These are phyloP conservation scores for Polychytrium aggregatum DNA, from an alignment of 192 early-diverging fungal species.

Conservation along the genomic window DNA sequence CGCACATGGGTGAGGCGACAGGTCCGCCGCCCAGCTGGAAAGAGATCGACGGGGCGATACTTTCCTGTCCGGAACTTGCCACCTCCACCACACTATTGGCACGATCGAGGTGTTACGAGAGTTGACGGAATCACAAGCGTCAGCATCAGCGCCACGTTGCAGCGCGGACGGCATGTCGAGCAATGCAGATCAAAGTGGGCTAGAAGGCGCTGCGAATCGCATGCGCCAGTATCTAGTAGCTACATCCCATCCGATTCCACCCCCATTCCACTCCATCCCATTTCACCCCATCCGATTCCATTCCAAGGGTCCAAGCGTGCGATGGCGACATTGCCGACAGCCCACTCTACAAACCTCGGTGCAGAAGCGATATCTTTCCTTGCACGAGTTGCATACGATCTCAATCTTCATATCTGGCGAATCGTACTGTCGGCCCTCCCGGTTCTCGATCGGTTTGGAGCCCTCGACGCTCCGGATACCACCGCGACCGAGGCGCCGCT, in stretches of 20 bases:
- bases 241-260: too few relatives aligned
- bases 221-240: too few relatives aligned
- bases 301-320: background rate
- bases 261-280: background rate
- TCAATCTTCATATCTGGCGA: slow-evolving; percentile 10
- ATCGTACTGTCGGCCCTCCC: too few relatives aligned
- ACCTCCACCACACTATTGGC: slow-evolving; percentile 15
- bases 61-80: slow-evolving; percentile 35
- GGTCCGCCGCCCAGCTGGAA: slow-evolving; percentile 20
- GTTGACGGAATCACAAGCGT: too few relatives aligned
- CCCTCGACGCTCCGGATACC: background rate
- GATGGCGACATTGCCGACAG: slow-evolving; percentile 7
- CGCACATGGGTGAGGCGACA: slow-evolving; percentile 24
- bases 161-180: background rate
- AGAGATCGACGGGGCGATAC: slow-evolving; percentile 31
- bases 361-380: slow-evolving; percentile 19
- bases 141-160: too few relatives aligned
- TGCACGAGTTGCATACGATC: slow-evolving; percentile 21
- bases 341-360: slow-evolving; percentile 26
- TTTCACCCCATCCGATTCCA: background rate
- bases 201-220: too few relatives aligned
- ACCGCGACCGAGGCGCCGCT: slow-evolving; percentile 3
- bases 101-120: background rate
- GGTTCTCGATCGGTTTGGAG: too few relatives aligned
- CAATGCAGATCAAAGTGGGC: background rate